Percentiles rank a stretch among this genome's conserved stretches.
Conservation (phyloP, 805 yeast species). For the Candida lessepsii region DNA sequence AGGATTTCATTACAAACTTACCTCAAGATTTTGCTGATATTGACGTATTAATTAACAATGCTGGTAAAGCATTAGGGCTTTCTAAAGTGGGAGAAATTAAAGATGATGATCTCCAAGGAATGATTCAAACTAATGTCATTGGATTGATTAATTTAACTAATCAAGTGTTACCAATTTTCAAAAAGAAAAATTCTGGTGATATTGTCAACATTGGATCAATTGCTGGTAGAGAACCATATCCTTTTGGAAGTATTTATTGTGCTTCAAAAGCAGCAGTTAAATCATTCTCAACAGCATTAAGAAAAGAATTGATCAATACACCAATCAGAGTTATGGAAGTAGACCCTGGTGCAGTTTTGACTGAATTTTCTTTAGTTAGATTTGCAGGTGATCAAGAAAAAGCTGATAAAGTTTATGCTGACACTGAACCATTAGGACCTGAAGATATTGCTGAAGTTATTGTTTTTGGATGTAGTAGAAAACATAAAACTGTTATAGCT, state of each 20-base stretch:
- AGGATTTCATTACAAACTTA: conserved; percentile 27
- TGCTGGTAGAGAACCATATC: conserved; percentile 40
- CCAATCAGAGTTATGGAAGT: conserved; percentile 38
- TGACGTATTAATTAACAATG: conserved; percentile 39
- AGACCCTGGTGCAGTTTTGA: conserved; percentile 41
- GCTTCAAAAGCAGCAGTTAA: conserved; percentile 39
- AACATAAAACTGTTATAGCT: conserved; percentile 36
- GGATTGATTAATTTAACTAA: conserved; percentile 39
- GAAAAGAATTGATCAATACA: conserved; percentile 38
- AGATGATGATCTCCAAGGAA: conserved; percentile 31
- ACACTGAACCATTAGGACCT: conserved; percentile 33
- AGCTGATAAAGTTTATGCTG: conserved; percentile 35
- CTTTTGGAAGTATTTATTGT: conserved; percentile 40
- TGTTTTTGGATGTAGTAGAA: conserved; percentile 36
- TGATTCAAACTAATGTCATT: conserved; percentile 38
- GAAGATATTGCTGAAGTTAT: conserved; percentile 40
- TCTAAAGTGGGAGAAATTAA: conserved; percentile 30
- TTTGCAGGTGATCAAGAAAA: conserved; percentile 30
- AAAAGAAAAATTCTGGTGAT: conserved; percentile 35
- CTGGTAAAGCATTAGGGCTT: conserved; percentile 40
- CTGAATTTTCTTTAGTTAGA: conserved; percentile 39
- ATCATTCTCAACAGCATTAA: conserved; percentile 31
- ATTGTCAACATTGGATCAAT: conserved; percentile 38
- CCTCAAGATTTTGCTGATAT: conserved; percentile 36
- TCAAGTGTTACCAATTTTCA: conserved; percentile 36